Percentiles rank a stretch among this genome's conserved stretches.
Conservation (phyloP, 73 alveolate species). For the Tetrahymena elliotti region DNA sequence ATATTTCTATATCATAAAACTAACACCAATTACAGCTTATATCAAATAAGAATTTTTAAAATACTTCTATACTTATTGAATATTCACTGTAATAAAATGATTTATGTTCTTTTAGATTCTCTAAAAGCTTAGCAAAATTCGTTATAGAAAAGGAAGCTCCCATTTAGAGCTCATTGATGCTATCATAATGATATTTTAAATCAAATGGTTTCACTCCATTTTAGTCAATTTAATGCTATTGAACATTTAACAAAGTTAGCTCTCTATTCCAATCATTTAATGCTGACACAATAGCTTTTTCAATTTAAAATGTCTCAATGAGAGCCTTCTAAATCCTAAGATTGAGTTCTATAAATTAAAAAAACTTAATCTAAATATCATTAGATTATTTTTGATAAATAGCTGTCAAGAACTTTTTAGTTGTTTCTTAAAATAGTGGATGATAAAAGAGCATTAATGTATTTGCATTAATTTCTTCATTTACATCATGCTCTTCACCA, state of each 20-base stretch:
- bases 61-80: not conserved
- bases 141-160: not conserved
- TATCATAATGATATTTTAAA: not conserved
- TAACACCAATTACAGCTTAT: not conserved
- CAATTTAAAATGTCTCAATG: not conserved
- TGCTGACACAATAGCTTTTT: not conserved
- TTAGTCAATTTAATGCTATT: not conserved
- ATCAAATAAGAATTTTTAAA: not conserved
- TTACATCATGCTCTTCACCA: not conserved
- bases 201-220: not conserved
- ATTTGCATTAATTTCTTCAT: not conserved
- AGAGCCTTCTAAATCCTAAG: not conserved
- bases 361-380: not conserved
- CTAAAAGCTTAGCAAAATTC: not conserved
- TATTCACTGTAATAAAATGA: not conserved
- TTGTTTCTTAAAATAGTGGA: not conserved
- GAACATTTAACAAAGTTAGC: not conserved
- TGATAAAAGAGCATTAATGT: not conserved
- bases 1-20: not conserved
- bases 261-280: not conserved
- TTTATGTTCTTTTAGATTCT: not conserved
- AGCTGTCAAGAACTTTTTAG: not conserved
- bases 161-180: not conserved
- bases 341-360: not conserved
- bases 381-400: not conserved